These are phyloP conservation scores for Fusarium neocosmosporiellum DNA, from an alignment of 2,329 filamentous ascomycete species.

Conservation along the genomic window DNA sequence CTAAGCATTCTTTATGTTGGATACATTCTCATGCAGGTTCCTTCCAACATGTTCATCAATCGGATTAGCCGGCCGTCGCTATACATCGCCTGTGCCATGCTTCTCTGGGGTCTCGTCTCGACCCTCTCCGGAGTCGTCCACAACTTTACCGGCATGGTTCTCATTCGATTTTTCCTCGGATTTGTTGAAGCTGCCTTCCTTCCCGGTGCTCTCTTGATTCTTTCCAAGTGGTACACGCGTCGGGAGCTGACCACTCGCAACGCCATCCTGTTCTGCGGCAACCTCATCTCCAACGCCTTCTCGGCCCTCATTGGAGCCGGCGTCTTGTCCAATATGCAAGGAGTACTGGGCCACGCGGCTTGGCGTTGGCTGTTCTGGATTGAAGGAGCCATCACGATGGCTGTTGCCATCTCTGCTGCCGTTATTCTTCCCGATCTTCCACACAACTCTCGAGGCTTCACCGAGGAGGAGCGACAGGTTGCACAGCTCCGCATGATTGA, in stretches of 20 bases:
- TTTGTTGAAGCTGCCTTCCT: constrained; percentile 74
- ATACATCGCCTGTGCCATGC: constrained; percentile 64
- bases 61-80: constrained; percentile 62
- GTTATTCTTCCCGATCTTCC: constrained; percentile 67
- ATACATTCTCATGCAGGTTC: constrained; percentile 73
- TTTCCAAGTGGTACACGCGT: constrained; percentile 76
- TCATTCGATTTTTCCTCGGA: constrained; percentile 68
- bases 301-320: constrained; percentile 68
- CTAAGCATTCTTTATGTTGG: constrained; percentile 74
- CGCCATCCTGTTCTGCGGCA: constrained; percentile 69
- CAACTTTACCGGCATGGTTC: constrained; percentile 65
- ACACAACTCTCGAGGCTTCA: constrained; percentile 67
- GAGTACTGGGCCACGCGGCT: constrained; percentile 62
- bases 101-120: constrained; percentile 70
- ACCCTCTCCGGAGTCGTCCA: constrained; percentile 64
- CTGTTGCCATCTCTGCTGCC: constrained; percentile 57
- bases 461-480: constrained; percentile 66
- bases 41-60: constrained; percentile 69
- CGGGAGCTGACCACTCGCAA: constrained; percentile 66
- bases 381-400: constrained; percentile 65
- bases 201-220: constrained; percentile 71
- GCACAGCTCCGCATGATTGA: constrained; percentile 67
- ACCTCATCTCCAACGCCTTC: constrained; percentile 70
- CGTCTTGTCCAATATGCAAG: constrained; percentile 69
- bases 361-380: constrained; percentile 74